Base-by-base conservation (phyloP, 352 stramenopile species). In the Phytophthora colocasiae region DNA sequence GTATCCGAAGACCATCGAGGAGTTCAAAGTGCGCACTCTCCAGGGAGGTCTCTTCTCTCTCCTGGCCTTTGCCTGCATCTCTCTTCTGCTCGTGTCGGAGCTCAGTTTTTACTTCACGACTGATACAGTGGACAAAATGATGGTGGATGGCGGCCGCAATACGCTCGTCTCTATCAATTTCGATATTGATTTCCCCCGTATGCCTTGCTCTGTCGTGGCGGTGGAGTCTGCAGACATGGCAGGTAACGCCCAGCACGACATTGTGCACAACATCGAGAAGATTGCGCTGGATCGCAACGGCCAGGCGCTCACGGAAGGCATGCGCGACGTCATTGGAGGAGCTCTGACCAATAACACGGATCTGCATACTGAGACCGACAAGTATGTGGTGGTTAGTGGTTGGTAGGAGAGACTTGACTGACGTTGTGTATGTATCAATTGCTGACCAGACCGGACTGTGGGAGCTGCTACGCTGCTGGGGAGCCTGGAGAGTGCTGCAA, bases 1-100 rank as follows among this genome's bases (percentile, higher is more conserved):
- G 58, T 91, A 95, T 56, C 87, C 87, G 14, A 95, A 95, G 80
- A 94, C 87, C 27, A 92, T 95, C 57, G 87, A 95, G 54, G 87
- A 95, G 77, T 95, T 95, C 71, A 95, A 94, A 74, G 85, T 94
- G 56, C 84, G 85, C 61, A 95, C 87, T 39, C 82, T 89, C 55
- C 82, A 94, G 57, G 87, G 87, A 15, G 87, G 87, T 0, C 38
- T 95, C n/a, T 91, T 95, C 73, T 95, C 87, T 24, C 57, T 95
- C 17, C 10, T 92, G 53, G 81, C 87, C 34, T 85, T 94, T 54
- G 57, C 66, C 2, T 85, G 83, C 65, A 93, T 95, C 49, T 67
- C 69, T 17, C 50, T 91, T 14, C 61, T 95, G 44, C 56, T 95
- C 9, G 55, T 84, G 36, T 96, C 87, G 0, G 87, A 96, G 69